phyloP scores from a whole-genome alignment of 2,329 filamentous ascomycete species.

The Stagonosporopsis chrysanthemi region DNA sequence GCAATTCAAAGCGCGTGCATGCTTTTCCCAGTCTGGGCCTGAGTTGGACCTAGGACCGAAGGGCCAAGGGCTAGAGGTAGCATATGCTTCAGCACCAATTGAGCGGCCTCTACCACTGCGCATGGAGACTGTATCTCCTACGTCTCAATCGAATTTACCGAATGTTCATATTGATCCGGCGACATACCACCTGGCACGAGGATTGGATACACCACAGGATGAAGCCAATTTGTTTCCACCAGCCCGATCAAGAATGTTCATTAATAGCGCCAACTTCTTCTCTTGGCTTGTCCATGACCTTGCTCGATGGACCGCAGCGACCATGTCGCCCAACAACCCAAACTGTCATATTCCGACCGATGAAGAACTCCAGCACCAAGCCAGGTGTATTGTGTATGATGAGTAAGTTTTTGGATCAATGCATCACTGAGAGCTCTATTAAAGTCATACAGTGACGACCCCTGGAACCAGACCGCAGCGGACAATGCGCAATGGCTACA shows the following conservation, averaged over 20 bases:
- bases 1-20: slow-evolving; percentile 9
- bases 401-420: slow-evolving; percentile 2
- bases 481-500: slow-evolving; percentile 44
- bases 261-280: slow-evolving; percentile 21
- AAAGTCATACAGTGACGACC: slow-evolving; percentile 32
- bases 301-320: slow-evolving; percentile 33
- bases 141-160: neutral
- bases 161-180: slow-evolving; percentile 13
- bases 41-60: neutral
- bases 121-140: neutral
- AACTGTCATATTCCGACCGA: slow-evolving; percentile 37
- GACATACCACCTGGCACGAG: slow-evolving; percentile 5
- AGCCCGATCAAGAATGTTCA: slow-evolving; percentile 18
- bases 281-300: slow-evolving; percentile 31
- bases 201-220: slow-evolving; percentile 1
- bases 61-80: neutral
- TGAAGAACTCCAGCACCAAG: slow-evolving; percentile 44
- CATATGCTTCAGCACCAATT: slow-evolving; percentile 2
- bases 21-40: neutral
- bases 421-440: neutral
- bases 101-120: slow-evolving; percentile 5
- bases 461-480: slow-evolving; percentile 50
- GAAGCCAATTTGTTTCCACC: slow-evolving; percentile 3
- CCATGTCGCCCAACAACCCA: slow-evolving; percentile 33
- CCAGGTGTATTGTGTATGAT: slow-evolving; percentile 44